A percentile compares a stretch with the other conserved stretches of the same genome.
Evolutionary conservation across 2,329 filamentous ascomycete genomes (phyloP).

Genomic region (Sclerotinia subarctica): DNA sequence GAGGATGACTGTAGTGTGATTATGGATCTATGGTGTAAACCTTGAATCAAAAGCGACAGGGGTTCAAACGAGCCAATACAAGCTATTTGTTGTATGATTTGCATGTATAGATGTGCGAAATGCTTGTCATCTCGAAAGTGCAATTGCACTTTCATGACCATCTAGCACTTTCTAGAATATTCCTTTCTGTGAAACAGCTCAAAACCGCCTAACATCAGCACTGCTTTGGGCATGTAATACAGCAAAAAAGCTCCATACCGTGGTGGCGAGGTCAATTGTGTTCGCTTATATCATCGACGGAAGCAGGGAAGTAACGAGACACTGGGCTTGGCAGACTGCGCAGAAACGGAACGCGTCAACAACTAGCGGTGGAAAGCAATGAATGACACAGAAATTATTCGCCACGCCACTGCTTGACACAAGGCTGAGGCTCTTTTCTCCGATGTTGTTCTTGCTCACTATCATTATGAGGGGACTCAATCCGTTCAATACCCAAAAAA

Average conservation of each 20-base stretch:
- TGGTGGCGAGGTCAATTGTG: neutral
- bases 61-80: neutral
- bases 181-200: neutral
- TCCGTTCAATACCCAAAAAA: neutral
- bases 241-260: neutral
- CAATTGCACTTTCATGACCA: conserved; percentile 11
- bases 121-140: neutral
- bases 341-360: conserved; percentile 12
- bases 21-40: neutral
- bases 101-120: neutral
- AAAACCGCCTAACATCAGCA: neutral
- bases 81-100: neutral
- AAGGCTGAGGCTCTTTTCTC: conserved; percentile 3
- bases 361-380: neutral
- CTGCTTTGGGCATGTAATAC: neutral
- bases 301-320: neutral
- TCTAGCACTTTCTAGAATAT: conserved; percentile 6
- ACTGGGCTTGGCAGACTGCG: conserved; percentile 10
- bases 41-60: neutral
- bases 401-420: conserved; percentile 13
- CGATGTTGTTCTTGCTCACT: neutral
- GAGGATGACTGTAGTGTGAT: neutral
- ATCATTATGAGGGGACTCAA: neutral
- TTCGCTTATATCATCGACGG: conserved; percentile 1
- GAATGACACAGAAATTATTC: neutral